phyloP scores from a whole-genome alignment of 2,329 filamentous ascomycete species.

The Colletotrichum spinosum region DNA sequence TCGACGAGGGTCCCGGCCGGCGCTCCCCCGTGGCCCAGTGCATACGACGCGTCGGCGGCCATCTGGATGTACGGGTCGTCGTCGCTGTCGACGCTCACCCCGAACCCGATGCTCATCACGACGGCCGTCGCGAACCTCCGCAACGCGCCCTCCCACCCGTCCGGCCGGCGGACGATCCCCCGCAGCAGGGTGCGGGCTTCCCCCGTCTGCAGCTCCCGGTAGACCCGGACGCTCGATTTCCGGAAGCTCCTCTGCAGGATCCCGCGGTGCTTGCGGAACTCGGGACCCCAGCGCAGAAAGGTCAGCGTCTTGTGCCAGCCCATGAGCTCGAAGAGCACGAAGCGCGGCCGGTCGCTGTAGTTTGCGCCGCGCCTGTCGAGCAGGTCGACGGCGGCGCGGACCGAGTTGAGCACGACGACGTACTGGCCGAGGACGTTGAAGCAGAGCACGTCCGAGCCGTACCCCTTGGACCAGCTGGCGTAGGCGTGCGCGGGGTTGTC shows the following conservation, averaged over 20 bases:
- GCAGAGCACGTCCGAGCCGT: slow-evolving; percentile 59
- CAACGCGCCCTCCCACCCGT: slow-evolving; percentile 51
- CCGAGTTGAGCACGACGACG: slow-evolving; percentile 56
- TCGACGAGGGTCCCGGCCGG: slow-evolving; percentile 56
- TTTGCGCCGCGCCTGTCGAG: slow-evolving; percentile 58
- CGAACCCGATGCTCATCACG: slow-evolving; percentile 57
- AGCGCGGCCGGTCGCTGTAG: slow-evolving; percentile 57
- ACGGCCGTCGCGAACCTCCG: slow-evolving; percentile 54
- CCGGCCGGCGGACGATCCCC: slow-evolving; percentile 46
- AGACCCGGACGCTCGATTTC: slow-evolving; percentile 48
- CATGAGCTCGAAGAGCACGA: slow-evolving; percentile 56
- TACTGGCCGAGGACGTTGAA: slow-evolving; percentile 46
- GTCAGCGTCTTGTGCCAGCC: slow-evolving; percentile 59
- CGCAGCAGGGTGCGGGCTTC: slow-evolving; percentile 40
- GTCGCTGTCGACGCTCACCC: slow-evolving; percentile 51
- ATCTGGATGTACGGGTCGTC: slow-evolving; percentile 48
- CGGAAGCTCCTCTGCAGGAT: slow-evolving; percentile 57
- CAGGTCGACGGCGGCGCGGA: slow-evolving; percentile 54
- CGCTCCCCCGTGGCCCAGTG: slow-evolving; percentile 48
- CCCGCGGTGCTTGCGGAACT: slow-evolving; percentile 56
- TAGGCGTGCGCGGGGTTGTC: slow-evolving; percentile 47
- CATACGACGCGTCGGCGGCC: slow-evolving; percentile 39
- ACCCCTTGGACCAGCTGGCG: slow-evolving; percentile 51
- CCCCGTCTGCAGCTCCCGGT: slow-evolving; percentile 43
- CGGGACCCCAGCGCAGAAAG: slow-evolving; percentile 54